Evolutionary conservation across 2,329 filamentous ascomycete species (phyloP).

Genomic region (Phialemoniopsis sp.): DNA sequence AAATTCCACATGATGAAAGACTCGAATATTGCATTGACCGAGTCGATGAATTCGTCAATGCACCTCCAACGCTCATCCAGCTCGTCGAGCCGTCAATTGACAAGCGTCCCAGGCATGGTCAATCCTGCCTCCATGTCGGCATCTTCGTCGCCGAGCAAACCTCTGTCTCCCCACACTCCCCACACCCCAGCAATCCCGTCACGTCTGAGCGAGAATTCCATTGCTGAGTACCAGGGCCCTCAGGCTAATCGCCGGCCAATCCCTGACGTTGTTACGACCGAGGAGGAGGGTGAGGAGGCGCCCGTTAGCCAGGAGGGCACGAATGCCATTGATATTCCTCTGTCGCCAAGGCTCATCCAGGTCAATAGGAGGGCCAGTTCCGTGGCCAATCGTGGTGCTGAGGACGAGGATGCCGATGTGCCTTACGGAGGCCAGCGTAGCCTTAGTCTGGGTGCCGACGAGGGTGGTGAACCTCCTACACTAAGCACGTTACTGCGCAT

Average conservation of each 20-base stretch:
- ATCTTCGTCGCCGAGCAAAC: slow-evolving; percentile 86
- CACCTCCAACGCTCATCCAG: slow-evolving; percentile 79
- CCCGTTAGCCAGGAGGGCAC: slow-evolving; percentile 46
- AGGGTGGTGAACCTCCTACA: slow-evolving; percentile 55
- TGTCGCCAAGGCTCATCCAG: slow-evolving; percentile 57
- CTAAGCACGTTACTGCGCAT: slow-evolving; percentile 58
- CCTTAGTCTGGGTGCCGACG: slow-evolving; percentile 63
- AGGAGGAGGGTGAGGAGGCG: slow-evolving; percentile 25
- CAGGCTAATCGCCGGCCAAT: slow-evolving; percentile 11
- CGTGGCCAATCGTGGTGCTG: slow-evolving; percentile 52
- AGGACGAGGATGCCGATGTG: slow-evolving; percentile 59
- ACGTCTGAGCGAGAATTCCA: slow-evolving; percentile 85
- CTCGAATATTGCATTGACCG: slow-evolving; percentile 81
- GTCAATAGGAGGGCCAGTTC: slow-evolving; percentile 64
- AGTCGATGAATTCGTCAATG: slow-evolving; percentile 88
- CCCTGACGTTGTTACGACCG: slow-evolving; percentile 15
- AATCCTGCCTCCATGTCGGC: slow-evolving; percentile 76
- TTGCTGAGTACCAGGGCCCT: slow-evolving; percentile 58
- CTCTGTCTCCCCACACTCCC: slow-evolving; percentile 83
- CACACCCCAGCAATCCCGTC: slow-evolving; percentile 93
- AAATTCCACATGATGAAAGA: slow-evolving; percentile 88
- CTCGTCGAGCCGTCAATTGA: slow-evolving; percentile 60
- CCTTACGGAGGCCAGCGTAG: slow-evolving; percentile 61
- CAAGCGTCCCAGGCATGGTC: slow-evolving; percentile 59
- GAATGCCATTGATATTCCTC: slow-evolving; percentile 68